phyloP scores from a whole-genome alignment of 495 filamentous ascomycete genomes.

The Rostrohypoxylon terebratum region DNA sequence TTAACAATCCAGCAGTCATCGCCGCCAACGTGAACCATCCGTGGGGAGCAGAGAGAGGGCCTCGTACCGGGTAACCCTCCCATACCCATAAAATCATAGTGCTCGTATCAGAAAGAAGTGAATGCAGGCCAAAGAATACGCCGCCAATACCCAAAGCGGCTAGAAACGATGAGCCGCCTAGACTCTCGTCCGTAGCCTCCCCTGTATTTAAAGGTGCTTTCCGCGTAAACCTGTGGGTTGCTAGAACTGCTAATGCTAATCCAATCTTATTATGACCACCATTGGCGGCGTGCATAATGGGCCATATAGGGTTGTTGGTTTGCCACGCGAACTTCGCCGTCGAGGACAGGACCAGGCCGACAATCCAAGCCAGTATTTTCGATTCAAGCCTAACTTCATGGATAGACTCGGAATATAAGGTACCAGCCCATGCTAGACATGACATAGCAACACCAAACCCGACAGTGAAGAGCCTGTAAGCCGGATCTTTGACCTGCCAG shows the following conservation, averaged over 20 bases:
- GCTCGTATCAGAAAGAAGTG: constrained; percentile 93
- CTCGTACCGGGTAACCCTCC: constrained; percentile 94
- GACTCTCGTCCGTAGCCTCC: constrained; percentile 53
- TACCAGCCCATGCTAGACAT: constrained; percentile 84
- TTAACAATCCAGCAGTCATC: constrained; percentile 86
- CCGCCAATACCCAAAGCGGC: constrained; percentile 84
- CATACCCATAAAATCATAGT: constrained; percentile 99
- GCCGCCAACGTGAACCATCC: constrained; percentile 83
- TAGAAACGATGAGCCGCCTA: constrained; percentile 74
- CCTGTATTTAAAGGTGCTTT: constrained; percentile 64
- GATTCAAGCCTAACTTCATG: constrained; percentile 81
- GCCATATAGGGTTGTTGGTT: constrained; percentile 99
- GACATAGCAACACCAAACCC: constrained; percentile 81
- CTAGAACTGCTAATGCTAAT: constrained; percentile 77
- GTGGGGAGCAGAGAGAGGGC: constrained; percentile 89
- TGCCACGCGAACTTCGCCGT: constrained; percentile 93
- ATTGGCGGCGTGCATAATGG: constrained; percentile 86
- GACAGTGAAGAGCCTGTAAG: constrained; percentile 80
- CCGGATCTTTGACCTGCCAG: constrained; percentile 79
- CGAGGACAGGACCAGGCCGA: constrained; percentile 86
- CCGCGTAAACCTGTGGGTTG: constrained; percentile 77
- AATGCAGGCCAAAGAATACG: constrained; percentile 91
- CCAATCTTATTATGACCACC: constrained; percentile 94
- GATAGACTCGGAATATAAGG: constrained; percentile 79
- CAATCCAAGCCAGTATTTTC: constrained; percentile 79